phyloP scores from a whole-genome alignment of 345 rosid species.

The Excoecaria cochinchinensis region DNA sequence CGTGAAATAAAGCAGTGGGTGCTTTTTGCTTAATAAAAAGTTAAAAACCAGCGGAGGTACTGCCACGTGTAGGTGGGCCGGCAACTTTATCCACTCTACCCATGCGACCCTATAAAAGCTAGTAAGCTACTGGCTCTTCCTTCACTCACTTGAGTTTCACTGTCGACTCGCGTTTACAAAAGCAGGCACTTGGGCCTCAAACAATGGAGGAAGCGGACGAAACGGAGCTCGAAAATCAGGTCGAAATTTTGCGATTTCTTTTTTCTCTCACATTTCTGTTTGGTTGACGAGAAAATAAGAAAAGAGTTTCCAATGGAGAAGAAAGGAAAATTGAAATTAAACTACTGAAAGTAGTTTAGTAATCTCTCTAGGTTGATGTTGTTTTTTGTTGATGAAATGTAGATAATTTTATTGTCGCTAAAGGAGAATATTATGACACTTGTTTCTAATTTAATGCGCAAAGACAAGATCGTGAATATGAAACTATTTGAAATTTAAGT shows the following conservation, averaged over 20 bases:
- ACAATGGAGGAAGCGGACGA: slow-evolving; percentile 67
- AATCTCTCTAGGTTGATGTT: not conserved
- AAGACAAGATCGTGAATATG: not conserved
- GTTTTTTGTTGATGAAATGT: not conserved
- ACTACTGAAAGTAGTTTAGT: not conserved
- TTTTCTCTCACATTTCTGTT: slow-evolving; percentile 20
- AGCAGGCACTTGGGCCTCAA: not conserved
- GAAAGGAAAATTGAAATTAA: not conserved
- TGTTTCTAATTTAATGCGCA: not conserved
- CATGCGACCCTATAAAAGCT: too few species aligned
- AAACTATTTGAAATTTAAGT: not conserved
- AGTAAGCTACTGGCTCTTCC: not conserved
- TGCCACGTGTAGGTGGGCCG: too few species aligned
- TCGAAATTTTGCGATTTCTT: slow-evolving; percentile 13
- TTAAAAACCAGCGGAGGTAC: too few species aligned
- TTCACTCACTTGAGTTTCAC: not conserved
- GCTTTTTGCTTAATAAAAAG: too few species aligned
- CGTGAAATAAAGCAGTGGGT: too few species aligned
- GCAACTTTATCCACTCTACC: too few species aligned
- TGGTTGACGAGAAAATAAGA: slow-evolving; percentile 29
- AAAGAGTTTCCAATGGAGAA: not conserved
- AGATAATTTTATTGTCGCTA: not conserved
- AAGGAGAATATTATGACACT: not conserved
- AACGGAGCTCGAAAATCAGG: slow-evolving; percentile 64
- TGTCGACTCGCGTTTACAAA: too few species aligned